Evolutionary conservation across 176 grass and related monocot species (phyloP), one percentile per base, ranked within the genome.

Genomic region (Musa beccarii): DNA sequence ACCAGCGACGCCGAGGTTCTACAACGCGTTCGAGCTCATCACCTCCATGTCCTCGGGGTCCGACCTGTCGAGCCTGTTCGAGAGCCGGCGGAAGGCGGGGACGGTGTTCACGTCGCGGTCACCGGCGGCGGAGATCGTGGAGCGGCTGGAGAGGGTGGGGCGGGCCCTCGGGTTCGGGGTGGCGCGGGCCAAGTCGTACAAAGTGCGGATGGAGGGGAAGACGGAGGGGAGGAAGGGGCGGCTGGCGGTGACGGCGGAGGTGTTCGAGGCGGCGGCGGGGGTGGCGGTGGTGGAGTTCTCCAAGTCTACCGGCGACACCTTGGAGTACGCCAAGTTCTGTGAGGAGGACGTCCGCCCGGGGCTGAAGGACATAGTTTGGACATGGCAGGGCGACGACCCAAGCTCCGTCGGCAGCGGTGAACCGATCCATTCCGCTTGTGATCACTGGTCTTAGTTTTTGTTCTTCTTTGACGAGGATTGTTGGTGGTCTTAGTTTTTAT

Each of bases 1-100:
- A 9, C 51, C 2, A n/a, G 78, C 12, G 51, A 93, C 90, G 2
- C 90, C 94, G 5, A 85, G 86, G 73, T 89, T 84, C 1, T 98
- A 89, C 94, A 98, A 98, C 76, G 94, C 94, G 43, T 98, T 98
- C 88, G 81, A 93, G 84, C 88, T 93, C 76, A 98, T 98, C 24
- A 93, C 94, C 1, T 81, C 90, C 73, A 93, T 98, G 94, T 98
- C 94, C 20, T 87, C 90, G n/a, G 94, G 94, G 9, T 98, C 93
- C 74, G 90, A 98, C 80, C 80, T 98, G 19, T 98, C 94, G 51
- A 89, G 80, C 52, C 51, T 98, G 51, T 98, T 98, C 80, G 90
- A 93, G 83, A 98, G 25, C 78, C 84, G 86, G 68, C 71, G 72
- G 77, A 79, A 74, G 59, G 78, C 80, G 7, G 86, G 83, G 0